Percentiles rank a stretch among this genome's conserved stretches.
Conservation (phyloP, 2,329 filamentous ascomycete genomes). For the Colletotrichum salicis region DNA sequence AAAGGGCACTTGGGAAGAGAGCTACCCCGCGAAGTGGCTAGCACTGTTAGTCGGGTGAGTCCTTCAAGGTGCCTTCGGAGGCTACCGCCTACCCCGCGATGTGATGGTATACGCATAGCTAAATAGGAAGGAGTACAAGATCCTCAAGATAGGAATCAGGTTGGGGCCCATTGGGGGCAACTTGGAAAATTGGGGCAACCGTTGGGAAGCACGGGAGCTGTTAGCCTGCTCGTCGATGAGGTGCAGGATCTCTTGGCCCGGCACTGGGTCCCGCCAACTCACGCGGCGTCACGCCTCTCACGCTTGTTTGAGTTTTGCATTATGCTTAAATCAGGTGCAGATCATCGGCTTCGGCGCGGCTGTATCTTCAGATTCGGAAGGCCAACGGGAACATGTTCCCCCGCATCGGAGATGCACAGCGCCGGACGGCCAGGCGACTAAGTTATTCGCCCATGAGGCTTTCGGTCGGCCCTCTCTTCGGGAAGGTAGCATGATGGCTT, state of each 20-base stretch:
- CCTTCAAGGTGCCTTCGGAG: constrained; percentile 3
- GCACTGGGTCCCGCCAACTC: background rate
- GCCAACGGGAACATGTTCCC: constrained; percentile 8
- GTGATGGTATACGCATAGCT: background rate
- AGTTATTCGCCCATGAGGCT: background rate
- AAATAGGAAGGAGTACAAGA: constrained; percentile 30
- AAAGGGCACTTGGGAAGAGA: background rate
- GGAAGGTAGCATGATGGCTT: constrained; percentile 24
- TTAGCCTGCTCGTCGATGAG: background rate
- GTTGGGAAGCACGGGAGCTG: background rate
- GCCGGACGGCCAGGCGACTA: background rate
- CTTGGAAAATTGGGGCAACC: too few species aligned
- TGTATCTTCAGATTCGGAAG: constrained; percentile 19
- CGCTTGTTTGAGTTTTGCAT: background rate
- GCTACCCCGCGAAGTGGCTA: background rate
- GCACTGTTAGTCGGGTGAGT: background rate
- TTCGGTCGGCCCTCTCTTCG: constrained; percentile 12
- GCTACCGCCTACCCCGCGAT: constrained; percentile 19
- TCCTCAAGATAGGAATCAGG: background rate
- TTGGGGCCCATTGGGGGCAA: background rate
- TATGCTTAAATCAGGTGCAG: constrained; percentile 8
- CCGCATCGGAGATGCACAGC: background rate
- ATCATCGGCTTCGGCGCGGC: constrained; percentile 11
- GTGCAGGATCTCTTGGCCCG: background rate
- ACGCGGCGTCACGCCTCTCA: background rate